Evolutionary conservation across 257 asterid species (phyloP).

Genomic region (Plectranthus barbatus): DNA sequence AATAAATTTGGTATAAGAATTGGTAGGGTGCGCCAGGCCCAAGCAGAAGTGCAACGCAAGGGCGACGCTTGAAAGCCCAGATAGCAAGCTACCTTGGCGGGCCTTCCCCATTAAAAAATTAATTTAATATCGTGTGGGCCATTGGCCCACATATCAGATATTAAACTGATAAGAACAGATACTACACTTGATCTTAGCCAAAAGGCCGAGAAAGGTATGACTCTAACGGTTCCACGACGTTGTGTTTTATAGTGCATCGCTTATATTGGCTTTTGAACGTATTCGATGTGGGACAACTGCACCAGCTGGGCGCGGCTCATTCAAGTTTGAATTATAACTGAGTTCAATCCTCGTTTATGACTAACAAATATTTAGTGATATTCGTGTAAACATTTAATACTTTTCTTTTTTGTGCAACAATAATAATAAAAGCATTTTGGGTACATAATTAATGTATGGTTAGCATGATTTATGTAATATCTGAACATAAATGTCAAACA

Average conservation of each 20-base stretch:
- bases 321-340: no score
- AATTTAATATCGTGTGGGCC: constrained; percentile 25
- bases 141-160: constrained; percentile 28
- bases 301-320: background rate
- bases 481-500: no score
- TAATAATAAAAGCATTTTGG: no score
- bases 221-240: no score
- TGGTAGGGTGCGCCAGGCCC: constrained; percentile 22
- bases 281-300: background rate
- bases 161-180: constrained; percentile 50
- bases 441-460: no score
- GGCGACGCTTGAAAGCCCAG: constrained; percentile 17
- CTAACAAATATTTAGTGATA: no score
- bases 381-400: no score
- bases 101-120: constrained; percentile 6
- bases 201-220: constrained; percentile 83
- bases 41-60: constrained; percentile 15
- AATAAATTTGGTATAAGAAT: no score
- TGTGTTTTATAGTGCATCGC: background rate
- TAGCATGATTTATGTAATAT: no score
- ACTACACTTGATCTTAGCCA: constrained; percentile 77
- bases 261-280: background rate
- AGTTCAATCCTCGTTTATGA: no score
- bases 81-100: constrained; percentile 16
- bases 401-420: no score